These are phyloP conservation scores for Pseudozyma sp. DNA, from an alignment of 1,284 basidiomycete species.

Conservation along the genomic window DNA sequence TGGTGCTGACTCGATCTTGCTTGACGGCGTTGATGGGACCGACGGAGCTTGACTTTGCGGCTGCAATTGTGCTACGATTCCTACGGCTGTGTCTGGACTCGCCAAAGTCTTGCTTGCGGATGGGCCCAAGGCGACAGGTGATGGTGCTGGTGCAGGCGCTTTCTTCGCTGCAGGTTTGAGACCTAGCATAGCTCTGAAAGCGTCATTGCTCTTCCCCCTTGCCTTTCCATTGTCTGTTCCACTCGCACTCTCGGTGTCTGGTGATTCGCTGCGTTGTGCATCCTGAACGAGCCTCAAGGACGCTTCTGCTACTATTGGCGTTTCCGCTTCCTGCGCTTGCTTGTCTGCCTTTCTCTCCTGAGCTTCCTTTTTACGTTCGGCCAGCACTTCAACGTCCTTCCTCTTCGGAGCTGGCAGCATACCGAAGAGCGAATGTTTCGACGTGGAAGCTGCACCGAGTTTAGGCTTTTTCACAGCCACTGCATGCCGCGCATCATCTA, in stretches of 20 bases:
- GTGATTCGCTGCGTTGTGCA: not conserved
- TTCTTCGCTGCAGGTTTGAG: conserved; percentile 47
- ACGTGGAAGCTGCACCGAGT: conserved; percentile 4
- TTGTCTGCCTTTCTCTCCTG: conserved; percentile 39
- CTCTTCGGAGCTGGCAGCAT: conserved; percentile 64
- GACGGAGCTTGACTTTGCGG: not conserved
- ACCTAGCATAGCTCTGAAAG: conserved; percentile 67
- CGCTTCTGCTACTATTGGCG: conserved; percentile 1
- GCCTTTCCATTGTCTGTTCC: conserved; percentile 3
- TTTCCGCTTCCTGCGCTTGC: conserved; percentile 10
- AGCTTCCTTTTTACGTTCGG: conserved; percentile 37
- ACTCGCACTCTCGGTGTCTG: not conserved
- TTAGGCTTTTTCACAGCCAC: conserved; percentile 21
- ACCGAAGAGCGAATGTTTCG: conserved; percentile 53
- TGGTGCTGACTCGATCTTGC: conserved; percentile 17
- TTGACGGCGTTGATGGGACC: not conserved
- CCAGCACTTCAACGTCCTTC: conserved; percentile 34
- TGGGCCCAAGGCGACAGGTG: not conserved
- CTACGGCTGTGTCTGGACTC: not conserved
- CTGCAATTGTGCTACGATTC: not conserved
- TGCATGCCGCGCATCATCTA: not conserved
- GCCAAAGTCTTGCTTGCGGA: not conserved
- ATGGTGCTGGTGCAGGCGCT: conserved; percentile 7
- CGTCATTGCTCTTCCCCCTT: conserved; percentile 61
- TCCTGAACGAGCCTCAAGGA: conserved; percentile 12